phyloP scores from a whole-genome alignment of 768 basidiomycete genomes.

The Leucocoprinus sp. region DNA sequence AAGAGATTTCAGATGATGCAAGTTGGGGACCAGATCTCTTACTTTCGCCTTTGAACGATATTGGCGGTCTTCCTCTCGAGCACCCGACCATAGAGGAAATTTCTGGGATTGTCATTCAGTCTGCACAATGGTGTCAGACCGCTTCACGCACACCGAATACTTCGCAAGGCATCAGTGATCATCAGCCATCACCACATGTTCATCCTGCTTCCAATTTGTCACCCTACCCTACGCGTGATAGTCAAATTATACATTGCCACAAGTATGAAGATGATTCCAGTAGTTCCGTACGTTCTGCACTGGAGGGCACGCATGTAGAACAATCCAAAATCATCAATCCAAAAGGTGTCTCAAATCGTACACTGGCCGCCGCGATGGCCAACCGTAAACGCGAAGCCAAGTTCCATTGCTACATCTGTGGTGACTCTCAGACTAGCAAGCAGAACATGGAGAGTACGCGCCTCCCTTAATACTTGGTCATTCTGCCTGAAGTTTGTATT shows the following conservation, averaged over 20 bases:
- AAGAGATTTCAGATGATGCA: too few species aligned
- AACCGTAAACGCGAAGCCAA: slow-evolving; percentile 8
- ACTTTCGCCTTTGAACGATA: too few species aligned
- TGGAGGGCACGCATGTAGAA: neutral
- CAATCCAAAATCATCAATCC: neutral
- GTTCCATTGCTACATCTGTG: slow-evolving; percentile 2
- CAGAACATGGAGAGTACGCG: slow-evolving; percentile 9
- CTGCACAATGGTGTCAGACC: too few species aligned
- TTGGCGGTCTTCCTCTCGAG: too few species aligned
- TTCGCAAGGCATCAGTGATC: too few species aligned
- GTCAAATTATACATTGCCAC: neutral
- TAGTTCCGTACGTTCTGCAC: neutral
- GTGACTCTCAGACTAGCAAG: slow-evolving; percentile 9
- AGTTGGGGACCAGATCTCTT: too few species aligned
- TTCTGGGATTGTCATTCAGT: too few species aligned
- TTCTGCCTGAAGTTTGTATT: neutral
- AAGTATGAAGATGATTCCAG: neutral
- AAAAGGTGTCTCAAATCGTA: slow-evolving; percentile 9
- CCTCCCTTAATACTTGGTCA: neutral
- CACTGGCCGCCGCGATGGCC: slow-evolving; percentile 1
- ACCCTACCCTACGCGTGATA: neutral
- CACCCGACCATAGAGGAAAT: too few species aligned
- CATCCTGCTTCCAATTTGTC: neutral
- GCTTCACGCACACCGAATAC: too few species aligned
- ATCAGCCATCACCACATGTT: neutral